Conservation (phyloP, 176 grass and related monocot species). For the Luzula sylvatica region DNA sequence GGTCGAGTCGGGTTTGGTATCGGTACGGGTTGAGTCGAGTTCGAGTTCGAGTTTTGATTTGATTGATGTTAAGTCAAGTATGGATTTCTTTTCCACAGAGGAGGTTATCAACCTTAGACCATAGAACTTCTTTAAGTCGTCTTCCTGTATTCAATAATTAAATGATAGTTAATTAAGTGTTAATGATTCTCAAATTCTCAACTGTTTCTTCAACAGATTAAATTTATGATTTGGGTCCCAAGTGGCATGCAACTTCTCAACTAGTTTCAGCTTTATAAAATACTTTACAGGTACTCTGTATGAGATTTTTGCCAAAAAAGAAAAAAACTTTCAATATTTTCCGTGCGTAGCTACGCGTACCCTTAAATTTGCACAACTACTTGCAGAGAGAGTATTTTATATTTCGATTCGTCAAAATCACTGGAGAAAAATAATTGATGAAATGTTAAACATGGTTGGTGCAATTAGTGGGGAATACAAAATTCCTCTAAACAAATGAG, state of each 20-base stretch:
- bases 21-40: constrained; percentile 35
- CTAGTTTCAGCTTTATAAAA: constrained; percentile 10
- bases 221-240: constrained; percentile 6
- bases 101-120: constrained; percentile 52
- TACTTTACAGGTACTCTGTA: constrained; percentile 40
- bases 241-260: background rate
- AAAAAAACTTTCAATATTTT: background rate
- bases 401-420: too few species aligned
- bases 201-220: background rate
- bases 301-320: constrained; percentile 17
- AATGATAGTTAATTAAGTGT: background rate
- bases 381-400: too few species aligned
- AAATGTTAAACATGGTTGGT: too few species aligned
- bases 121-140: constrained; percentile 55
- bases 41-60: constrained; percentile 35
- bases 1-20: constrained; percentile 1
- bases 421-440: too few species aligned
- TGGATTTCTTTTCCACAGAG: constrained; percentile 64
- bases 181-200: constrained; percentile 1
- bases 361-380: background rate
- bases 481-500: too few species aligned
- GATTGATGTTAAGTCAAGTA: constrained; percentile 26
- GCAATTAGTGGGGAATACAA: too few species aligned
- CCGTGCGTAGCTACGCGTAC: background rate
- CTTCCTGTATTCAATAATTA: constrained; percentile 20